Evolutionary conservation across 345 rosid genomes (phyloP).

Genomic region (Hevea brasiliensis): DNA sequence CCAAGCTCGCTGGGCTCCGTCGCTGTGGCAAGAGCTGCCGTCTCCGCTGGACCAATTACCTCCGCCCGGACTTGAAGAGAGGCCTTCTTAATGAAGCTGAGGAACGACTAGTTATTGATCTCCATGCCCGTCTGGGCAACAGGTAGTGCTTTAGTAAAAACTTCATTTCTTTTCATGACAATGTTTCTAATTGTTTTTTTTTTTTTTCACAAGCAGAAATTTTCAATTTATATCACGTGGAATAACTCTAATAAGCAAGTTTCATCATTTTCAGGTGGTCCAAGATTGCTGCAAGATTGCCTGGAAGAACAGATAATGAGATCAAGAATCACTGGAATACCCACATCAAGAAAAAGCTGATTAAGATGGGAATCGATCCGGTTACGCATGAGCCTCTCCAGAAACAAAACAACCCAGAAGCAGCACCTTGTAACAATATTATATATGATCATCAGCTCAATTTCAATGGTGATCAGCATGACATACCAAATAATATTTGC

Average conservation of each 20-base stretch:
- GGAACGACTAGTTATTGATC: conserved; percentile 62
- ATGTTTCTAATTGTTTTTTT: too few relatives aligned
- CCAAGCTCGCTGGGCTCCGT: conserved; percentile 67
- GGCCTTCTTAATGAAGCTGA: conserved; percentile 67
- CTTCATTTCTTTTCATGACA: too few relatives aligned
- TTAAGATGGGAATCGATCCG: conserved; percentile 80
- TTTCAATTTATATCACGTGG: background rate
- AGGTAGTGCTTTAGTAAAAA: conserved; percentile 33
- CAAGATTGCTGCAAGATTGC: conserved; percentile 70
- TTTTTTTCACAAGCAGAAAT: background rate
- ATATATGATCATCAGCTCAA: background rate
- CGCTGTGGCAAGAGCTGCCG: conserved; percentile 86
- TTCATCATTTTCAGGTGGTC: conserved; percentile 55
- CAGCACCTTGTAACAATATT: background rate
- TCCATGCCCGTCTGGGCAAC: conserved; percentile 71
- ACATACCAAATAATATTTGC: background rate
- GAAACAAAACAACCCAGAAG: conserved; percentile 9
- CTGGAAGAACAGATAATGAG: conserved; percentile 87
- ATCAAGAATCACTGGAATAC: conserved; percentile 87
- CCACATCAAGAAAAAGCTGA: conserved; percentile 74
- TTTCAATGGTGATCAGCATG: conserved; percentile 3
- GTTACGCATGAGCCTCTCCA: conserved; percentile 51
- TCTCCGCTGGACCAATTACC: conserved; percentile 84
- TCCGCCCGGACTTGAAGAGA: conserved; percentile 73
- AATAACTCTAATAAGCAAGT: too few relatives aligned